Evolutionary conservation across 176 grass and related monocot species (phyloP).

Genomic region (Thinopyrum elongatum): DNA sequence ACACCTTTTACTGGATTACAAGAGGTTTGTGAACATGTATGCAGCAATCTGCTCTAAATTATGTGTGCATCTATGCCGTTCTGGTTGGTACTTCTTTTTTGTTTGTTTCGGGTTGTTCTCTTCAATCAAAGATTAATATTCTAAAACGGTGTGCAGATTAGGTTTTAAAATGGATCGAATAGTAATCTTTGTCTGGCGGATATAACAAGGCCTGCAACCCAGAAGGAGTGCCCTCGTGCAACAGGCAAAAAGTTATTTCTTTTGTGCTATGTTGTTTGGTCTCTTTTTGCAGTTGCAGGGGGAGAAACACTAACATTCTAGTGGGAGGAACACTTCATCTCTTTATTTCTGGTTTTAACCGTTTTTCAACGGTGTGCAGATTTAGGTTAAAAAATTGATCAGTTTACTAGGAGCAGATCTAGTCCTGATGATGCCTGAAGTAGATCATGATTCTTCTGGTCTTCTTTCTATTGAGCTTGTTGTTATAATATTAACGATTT

Average conservation of each 20-base stretch:
- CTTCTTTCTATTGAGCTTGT: slow-evolving; percentile 6
- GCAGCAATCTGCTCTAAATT: neutral
- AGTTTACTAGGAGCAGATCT: slow-evolving; percentile 10
- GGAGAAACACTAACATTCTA: slow-evolving; percentile 34
- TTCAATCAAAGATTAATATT: slow-evolving; percentile 41
- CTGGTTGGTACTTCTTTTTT: neutral
- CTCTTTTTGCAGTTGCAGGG: slow-evolving; percentile 60
- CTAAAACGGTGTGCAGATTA: slow-evolving; percentile 68
- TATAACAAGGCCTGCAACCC: slow-evolving; percentile 42
- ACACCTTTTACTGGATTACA: neutral
- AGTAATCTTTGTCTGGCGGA: slow-evolving; percentile 51
- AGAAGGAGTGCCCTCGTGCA: slow-evolving; percentile 43
- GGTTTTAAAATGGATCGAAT: slow-evolving; percentile 46
- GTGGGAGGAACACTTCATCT: neutral
- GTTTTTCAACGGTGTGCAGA: slow-evolving; percentile 27
- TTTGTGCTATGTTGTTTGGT: slow-evolving; percentile 41
- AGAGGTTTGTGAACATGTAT: neutral
- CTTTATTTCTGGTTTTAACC: slow-evolving; percentile 31
- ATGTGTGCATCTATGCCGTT: neutral
- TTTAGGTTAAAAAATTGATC: slow-evolving; percentile 38
- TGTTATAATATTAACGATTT: slow-evolving; percentile 40
- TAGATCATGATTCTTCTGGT: slow-evolving; percentile 2
- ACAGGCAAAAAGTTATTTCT: slow-evolving; percentile 32
- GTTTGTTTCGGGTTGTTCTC: slow-evolving; percentile 19
- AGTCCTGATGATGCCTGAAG: slow-evolving; percentile 15